Conservation (phyloP, 1,139 yeast genomes). For the Sugiyamaella pinicola region DNA sequence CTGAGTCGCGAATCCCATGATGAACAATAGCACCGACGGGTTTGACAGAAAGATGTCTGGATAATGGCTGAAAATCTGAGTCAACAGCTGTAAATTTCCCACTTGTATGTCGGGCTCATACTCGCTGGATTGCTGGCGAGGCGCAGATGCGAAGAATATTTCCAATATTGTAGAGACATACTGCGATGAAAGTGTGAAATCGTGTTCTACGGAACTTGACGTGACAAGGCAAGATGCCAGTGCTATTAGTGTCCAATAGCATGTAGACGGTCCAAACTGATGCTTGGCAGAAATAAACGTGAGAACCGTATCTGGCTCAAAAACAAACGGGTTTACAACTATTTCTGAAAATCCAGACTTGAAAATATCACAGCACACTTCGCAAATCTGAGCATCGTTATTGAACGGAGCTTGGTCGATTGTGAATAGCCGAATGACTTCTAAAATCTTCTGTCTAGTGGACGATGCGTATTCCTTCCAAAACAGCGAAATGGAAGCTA, state of each 20-base stretch:
- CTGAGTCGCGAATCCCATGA: conserved; percentile 42
- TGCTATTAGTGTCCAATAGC: conserved; percentile 35
- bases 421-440: conserved; percentile 50
- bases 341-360: conserved; percentile 72
- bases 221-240: conserved; percentile 39
- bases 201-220: conserved; percentile 22
- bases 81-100: conserved; percentile 33
- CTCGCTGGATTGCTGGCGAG: not conserved
- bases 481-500: conserved; percentile 25
- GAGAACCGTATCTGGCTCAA: conserved; percentile 49
- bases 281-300: conserved; percentile 51
- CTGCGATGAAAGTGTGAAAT: conserved; percentile 12
- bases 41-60: conserved; percentile 25
- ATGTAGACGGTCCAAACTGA: conserved; percentile 31
- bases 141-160: conserved; percentile 25
- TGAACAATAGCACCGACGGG: conserved; percentile 23
- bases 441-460: conserved; percentile 48
- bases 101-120: conserved; percentile 37
- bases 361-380: conserved; percentile 58
- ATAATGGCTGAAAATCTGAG: conserved; percentile 31
- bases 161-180: conserved; percentile 28
- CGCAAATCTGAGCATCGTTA: conserved; percentile 51
- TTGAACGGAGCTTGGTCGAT: conserved; percentile 45
- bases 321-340: conserved; percentile 63
- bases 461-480: conserved; percentile 49